These are phyloP conservation scores for Ceratopteris richardii DNA, from an alignment of 75 land plant genomes.

Conservation along the genomic window DNA sequence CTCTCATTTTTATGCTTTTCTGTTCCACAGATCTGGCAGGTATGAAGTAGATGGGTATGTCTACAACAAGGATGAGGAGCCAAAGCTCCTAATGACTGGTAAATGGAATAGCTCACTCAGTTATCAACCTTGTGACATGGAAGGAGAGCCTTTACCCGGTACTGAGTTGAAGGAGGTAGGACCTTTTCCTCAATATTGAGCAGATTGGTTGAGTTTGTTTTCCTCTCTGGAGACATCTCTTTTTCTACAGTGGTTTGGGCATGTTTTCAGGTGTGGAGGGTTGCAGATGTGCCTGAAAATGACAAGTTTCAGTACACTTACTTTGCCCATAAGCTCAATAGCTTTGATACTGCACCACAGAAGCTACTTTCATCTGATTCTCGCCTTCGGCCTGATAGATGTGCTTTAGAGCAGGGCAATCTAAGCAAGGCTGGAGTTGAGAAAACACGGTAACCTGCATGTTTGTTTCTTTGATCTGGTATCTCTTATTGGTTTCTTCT, in stretches of 20 bases:
- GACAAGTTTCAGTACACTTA: constrained; percentile 85
- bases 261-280: constrained; percentile 71
- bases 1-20: too few species aligned
- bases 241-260: too few species aligned
- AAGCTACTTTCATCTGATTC: constrained; percentile 86
- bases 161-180: constrained; percentile 91
- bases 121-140: constrained; percentile 90
- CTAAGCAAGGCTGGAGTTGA: constrained; percentile 80
- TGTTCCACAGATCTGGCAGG: constrained; percentile 63
- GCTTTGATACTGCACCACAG: constrained; percentile 94
- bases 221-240: neutral
- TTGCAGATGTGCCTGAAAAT: constrained; percentile 56
- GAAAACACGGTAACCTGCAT: constrained; percentile 62
- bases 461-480: neutral
- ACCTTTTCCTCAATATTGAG: neutral
- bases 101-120: constrained; percentile 90
- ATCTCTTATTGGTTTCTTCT: too few species aligned
- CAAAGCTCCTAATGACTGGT: constrained; percentile 92
- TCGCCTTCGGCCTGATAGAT: constrained; percentile 88
- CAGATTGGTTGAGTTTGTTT: neutral
- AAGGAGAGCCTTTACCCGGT: constrained; percentile 90
- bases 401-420: constrained; percentile 83
- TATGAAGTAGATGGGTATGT: constrained; percentile 99
- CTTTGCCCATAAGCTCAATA: constrained; percentile 92
- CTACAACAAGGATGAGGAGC: constrained; percentile 83